phyloP scores from a whole-genome alignment of 352 stramenopile genomes.

The Phytophthora foliorum region DNA sequence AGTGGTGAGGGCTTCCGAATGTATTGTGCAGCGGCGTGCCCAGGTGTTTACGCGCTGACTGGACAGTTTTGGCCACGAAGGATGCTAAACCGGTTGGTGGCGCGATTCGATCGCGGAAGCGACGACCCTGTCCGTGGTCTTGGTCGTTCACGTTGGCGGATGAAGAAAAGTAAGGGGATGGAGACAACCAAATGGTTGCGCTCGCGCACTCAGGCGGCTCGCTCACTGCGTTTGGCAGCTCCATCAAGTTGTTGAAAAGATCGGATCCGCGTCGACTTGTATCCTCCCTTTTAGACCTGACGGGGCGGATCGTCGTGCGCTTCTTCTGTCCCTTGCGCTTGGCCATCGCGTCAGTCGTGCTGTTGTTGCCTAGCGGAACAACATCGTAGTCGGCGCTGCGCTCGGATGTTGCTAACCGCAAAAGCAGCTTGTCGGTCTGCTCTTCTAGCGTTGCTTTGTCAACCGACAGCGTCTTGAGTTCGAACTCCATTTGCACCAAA shows the following conservation, averaged over 20 bases:
- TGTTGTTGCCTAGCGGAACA: constrained; percentile 47
- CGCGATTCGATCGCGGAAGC: constrained; percentile 29
- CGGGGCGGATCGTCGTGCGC: constrained; percentile 46
- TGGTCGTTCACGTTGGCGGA: constrained; percentile 13
- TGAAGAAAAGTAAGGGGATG: constrained; percentile 26
- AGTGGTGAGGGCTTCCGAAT: constrained; percentile 40
- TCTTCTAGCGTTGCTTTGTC: constrained; percentile 52
- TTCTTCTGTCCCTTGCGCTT: constrained; percentile 49
- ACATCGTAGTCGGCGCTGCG: constrained; percentile 49
- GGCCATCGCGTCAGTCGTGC: constrained; percentile 29
- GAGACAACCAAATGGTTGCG: constrained; percentile 30
- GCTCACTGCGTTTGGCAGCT: constrained; percentile 60
- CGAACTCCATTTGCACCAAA: constrained; percentile 75
- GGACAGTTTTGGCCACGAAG: constrained; percentile 66
- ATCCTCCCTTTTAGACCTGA: constrained; percentile 34
- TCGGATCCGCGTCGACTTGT: constrained; percentile 33
- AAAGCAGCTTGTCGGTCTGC: constrained; percentile 47
- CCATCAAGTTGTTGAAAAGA: constrained; percentile 69
- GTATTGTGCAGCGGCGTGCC: constrained; percentile 32
- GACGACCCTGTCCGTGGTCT: constrained; percentile 19
- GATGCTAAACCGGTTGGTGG: constrained; percentile 45
- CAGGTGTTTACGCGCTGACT: constrained; percentile 68
- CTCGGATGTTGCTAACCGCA: constrained; percentile 23
- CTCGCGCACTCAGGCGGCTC: constrained; percentile 32
- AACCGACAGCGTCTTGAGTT: constrained; percentile 60